These are phyloP conservation scores for Skeletonema costatum DNA, from an alignment of 108 stramenopile species.

Conservation along the genomic window DNA sequence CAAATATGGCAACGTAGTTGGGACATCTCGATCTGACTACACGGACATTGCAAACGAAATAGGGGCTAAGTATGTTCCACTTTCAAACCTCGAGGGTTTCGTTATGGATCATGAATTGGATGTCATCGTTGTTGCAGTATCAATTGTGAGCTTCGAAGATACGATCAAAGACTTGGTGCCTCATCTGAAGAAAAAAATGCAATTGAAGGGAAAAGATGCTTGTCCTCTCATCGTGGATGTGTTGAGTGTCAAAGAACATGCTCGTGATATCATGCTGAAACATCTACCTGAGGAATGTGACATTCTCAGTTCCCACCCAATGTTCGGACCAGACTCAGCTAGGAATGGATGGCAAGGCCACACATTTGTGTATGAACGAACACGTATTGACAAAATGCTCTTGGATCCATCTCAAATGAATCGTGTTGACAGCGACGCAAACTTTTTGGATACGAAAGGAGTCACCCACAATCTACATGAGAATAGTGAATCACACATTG, in stretches of 20 bases:
- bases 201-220: constrained; percentile 40
- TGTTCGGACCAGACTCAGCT: constrained; percentile 91
- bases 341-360: constrained; percentile 89
- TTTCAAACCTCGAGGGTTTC: constrained; percentile 60
- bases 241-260: constrained; percentile 96
- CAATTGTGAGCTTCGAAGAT: constrained; percentile 92
- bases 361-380: constrained; percentile 96
- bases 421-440: constrained; percentile 17
- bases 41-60: constrained; percentile 57
- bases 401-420: constrained; percentile 22
- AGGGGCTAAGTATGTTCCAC: constrained; percentile 54
- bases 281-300: constrained; percentile 86
- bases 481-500: constrained; percentile 61
- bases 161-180: constrained; percentile 55
- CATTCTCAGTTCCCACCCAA: constrained; percentile 98
- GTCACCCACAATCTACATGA: constrained; percentile 62
- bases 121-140: constrained; percentile 95
- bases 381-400: constrained; percentile 71
- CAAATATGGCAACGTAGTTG: constrained; percentile 49
- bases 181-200: constrained; percentile 33
- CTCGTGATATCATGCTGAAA: constrained; percentile 85
- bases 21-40: constrained; percentile 62
- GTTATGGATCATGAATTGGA: constrained; percentile 58
- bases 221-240: constrained; percentile 95
- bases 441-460: constrained; percentile 26